Evolutionary conservation across 2,329 filamentous ascomycete genomes (phyloP).

Genomic region (Rhynchosporium agropyri): DNA sequence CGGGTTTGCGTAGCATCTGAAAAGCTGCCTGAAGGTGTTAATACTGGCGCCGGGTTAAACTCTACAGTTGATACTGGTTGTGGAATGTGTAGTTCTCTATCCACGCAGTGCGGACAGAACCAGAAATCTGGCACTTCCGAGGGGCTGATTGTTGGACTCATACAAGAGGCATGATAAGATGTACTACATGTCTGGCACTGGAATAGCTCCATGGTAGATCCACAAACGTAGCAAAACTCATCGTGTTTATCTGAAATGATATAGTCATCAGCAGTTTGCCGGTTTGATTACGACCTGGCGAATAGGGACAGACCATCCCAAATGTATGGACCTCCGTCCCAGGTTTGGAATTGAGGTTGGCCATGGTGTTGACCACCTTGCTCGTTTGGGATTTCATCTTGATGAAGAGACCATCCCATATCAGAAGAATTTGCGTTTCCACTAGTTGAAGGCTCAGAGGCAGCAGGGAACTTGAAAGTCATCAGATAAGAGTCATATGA

Average conservation of each 20-base stretch:
- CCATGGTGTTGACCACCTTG: conserved; percentile 3
- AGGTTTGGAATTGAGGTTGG: conserved; percentile 3
- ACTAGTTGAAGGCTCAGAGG: not conserved
- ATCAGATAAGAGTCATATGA: not conserved
- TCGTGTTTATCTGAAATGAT: conserved; percentile 26
- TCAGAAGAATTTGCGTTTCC: not conserved
- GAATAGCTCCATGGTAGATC: conserved; percentile 26
- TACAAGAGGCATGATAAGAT: conserved; percentile 31
- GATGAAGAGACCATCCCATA: conserved; percentile 9
- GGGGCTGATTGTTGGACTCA: conserved; percentile 27
- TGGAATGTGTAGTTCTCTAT: conserved; percentile 27
- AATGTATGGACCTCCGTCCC: conserved; percentile 11
- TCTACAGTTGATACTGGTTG: conserved; percentile 16
- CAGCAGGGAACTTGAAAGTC: not conserved
- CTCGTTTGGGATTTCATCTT: not conserved
- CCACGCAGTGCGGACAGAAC: conserved; percentile 35
- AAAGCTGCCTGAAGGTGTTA: conserved; percentile 9
- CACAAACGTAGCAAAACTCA: conserved; percentile 33
- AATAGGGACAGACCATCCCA: not conserved
- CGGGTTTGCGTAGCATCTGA: conserved; percentile 5
- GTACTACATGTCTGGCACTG: conserved; percentile 30
- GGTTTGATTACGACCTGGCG: not conserved
- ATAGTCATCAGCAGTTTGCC: not conserved
- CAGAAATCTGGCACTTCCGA: conserved; percentile 29
- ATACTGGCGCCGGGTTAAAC: conserved; percentile 17